A percentile compares a stretch with the other conserved stretches of the same genome.
Conservation (phyloP, 1,139 yeast species). For the Candida smagusa region DNA sequence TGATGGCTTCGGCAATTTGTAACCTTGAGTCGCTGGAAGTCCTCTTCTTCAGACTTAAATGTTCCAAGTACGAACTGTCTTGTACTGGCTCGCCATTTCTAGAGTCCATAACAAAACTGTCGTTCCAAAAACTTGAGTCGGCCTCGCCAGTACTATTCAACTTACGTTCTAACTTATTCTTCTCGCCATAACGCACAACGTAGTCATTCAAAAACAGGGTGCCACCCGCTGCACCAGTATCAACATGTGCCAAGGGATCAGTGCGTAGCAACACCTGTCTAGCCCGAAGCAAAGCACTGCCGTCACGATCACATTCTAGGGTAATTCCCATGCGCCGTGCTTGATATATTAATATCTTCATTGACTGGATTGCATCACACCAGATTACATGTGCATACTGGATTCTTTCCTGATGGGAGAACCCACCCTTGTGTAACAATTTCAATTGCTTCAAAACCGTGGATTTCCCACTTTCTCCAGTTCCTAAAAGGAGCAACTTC, state of each 20-base stretch:
- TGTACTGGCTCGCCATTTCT: constrained; percentile 1
- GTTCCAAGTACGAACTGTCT: constrained; percentile 13
- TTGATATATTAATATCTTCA: constrained; percentile 76
- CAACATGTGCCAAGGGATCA: constrained; percentile 59
- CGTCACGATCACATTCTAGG: constrained; percentile 56
- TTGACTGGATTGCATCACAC: constrained; percentile 87
- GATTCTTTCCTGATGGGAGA: constrained; percentile 70
- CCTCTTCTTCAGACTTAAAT: not conserved
- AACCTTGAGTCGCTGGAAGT: constrained; percentile 14
- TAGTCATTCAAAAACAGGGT: constrained; percentile 60
- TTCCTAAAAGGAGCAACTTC: constrained; percentile 75
- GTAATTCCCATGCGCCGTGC: constrained; percentile 61
- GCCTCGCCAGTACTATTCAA: constrained; percentile 54
- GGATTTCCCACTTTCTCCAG: constrained; percentile 96
- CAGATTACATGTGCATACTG: constrained; percentile 91
- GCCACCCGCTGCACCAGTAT: constrained; percentile 71
- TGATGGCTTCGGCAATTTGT: constrained; percentile 67
- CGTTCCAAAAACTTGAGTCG: constrained; percentile 13
- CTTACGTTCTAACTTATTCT: constrained; percentile 47
- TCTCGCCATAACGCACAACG: constrained; percentile 60
- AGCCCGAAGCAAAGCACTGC: constrained; percentile 40
- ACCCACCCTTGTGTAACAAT: constrained; percentile 82
- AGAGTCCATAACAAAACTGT: constrained; percentile 5
- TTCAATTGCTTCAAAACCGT: constrained; percentile 94
- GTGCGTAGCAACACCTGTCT: constrained; percentile 53